These are phyloP conservation scores for Fusarium poae DNA, from an alignment of 2,329 filamentous ascomycete species.

Conservation along the genomic window DNA sequence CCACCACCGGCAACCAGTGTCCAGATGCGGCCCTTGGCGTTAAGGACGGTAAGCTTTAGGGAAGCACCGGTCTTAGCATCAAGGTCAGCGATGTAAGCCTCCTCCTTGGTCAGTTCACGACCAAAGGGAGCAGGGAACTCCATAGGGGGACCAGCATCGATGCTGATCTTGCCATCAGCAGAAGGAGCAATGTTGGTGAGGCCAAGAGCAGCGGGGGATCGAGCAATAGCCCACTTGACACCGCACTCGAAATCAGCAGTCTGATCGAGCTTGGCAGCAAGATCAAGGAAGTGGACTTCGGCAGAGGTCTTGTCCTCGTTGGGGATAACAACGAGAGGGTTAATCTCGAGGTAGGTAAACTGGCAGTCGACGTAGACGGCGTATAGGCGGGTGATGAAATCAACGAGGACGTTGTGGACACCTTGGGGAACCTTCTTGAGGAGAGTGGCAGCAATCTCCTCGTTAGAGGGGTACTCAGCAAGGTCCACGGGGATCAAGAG, in stretches of 20 bases:
- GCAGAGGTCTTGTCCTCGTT: constrained; percentile 93
- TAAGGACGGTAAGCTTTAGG: constrained; percentile 97
- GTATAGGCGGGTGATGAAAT: constrained; percentile 98
- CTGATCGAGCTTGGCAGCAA: constrained; percentile 98
- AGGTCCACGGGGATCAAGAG: constrained; percentile 97
- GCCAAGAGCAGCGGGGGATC: constrained; percentile 89
- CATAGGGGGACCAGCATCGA: constrained; percentile 97
- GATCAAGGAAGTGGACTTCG: constrained; percentile 96
- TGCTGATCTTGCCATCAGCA: constrained; percentile 81
- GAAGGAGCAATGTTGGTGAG: constrained; percentile 75
- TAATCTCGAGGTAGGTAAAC: constrained; percentile 99
- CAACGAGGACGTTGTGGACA: constrained; percentile 96
- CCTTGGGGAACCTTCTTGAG: constrained; percentile 95
- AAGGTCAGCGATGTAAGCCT: constrained; percentile 98
- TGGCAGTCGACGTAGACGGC: constrained; percentile 99
- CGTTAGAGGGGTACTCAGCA: constrained; percentile 93
- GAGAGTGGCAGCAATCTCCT: constrained; percentile 86
- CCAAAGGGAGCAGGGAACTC: constrained; percentile 99
- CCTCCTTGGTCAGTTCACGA: constrained; percentile 98
- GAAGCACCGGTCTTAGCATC: constrained; percentile 99
- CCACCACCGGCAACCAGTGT: constrained; percentile 98
- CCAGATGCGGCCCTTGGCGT: constrained; percentile 93
- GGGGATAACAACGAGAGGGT: constrained; percentile 97
- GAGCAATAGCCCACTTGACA: constrained; percentile 98
- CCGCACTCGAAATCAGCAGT: constrained; percentile 99